Base-by-base conservation (phyloP, 83 land plant genomes). In the Picea engelmannii region DNA sequence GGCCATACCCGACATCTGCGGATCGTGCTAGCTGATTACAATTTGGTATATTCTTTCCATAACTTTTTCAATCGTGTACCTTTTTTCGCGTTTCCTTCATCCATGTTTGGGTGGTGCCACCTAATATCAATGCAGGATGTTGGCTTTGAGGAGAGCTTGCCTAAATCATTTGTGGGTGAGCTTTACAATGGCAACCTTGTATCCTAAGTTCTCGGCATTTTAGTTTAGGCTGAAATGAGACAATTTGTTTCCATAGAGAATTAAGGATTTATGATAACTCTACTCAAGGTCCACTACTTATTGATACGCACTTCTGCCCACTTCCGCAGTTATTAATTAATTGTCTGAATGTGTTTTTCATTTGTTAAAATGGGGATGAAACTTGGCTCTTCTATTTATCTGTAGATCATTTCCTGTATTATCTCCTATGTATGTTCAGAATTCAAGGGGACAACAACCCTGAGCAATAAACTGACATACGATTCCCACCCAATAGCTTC, bases 71-170 rank as follows among this genome's bases (percentile, higher is more conserved):
- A 49, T 44, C 55, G 1, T 4, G 15, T 73, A 73, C 21, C 47
- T 73, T 73, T 42, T 20, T 73, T 47, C 9, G 40, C 40, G 74
- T 38, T 73, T 21, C 21, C 21, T 44, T 73, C 55, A 44, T 44
- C 24, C 44, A 20, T 73, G 76, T n/a, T n/a, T 35, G n/a, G 55
- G 27, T 73, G 5, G 58, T 73, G 76, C 58, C 76, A 73, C 55
- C 58, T 10, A 12, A 73, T 73, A n/a, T 73, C 76, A n/a, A 47
- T 73, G 59, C 58, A 73, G 76, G 76, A 23, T 73, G 76, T 42
- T 44, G 47, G 76, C 58, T 73, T 73, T 52, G 76, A 42, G 76
- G 44, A 73, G 76, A 73, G 23, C 47, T 73, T 73, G 55, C 58
- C 58, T 52, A 21, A 73, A 52, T 23, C 76, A 47, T 73, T 42